phyloP scores from a whole-genome alignment of 176 grass and related monocot genomes.

The Oryza officinalis region DNA sequence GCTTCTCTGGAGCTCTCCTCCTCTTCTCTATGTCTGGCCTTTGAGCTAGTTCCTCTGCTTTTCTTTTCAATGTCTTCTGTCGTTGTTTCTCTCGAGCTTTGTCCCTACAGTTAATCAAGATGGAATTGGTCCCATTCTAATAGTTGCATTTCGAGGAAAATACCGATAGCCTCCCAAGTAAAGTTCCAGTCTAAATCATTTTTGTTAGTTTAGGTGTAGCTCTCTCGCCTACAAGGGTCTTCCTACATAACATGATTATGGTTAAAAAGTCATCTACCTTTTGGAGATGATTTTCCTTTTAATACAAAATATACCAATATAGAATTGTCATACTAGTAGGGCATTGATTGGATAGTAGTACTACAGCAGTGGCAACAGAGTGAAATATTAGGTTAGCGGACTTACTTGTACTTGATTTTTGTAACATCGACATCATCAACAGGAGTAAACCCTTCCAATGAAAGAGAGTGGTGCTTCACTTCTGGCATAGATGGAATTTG shows the following conservation, averaged over 20 bases:
- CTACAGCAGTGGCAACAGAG: constrained; percentile 2
- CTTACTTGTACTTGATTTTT: constrained; percentile 95
- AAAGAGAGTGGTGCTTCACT: constrained; percentile 95
- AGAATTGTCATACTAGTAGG: neutral
- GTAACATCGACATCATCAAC: constrained; percentile 53
- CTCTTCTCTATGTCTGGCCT: constrained; percentile 60
- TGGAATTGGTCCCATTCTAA: neutral
- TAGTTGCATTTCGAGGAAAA: neutral
- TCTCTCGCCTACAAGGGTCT: neutral
- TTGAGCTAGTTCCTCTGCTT: constrained; percentile 55
- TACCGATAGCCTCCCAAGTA: neutral
- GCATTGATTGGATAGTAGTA: neutral
- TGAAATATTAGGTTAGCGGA: neutral
- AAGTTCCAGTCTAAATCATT: neutral
- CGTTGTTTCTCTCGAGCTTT: constrained; percentile 87
- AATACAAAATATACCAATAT: neutral
- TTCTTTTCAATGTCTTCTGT: constrained; percentile 71
- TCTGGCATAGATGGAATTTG: constrained; percentile 93
- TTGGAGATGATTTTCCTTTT: neutral
- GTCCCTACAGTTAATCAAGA: constrained; percentile 47
- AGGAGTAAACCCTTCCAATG: constrained; percentile 69
- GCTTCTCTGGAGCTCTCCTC: constrained; percentile 32
- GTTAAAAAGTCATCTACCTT: neutral
- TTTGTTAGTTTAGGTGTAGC: neutral
- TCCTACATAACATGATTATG: neutral